These are phyloP conservation scores for Ambrosia hybrid DNA, from an alignment of 140 eudicot species.

Conservation along the genomic window DNA sequence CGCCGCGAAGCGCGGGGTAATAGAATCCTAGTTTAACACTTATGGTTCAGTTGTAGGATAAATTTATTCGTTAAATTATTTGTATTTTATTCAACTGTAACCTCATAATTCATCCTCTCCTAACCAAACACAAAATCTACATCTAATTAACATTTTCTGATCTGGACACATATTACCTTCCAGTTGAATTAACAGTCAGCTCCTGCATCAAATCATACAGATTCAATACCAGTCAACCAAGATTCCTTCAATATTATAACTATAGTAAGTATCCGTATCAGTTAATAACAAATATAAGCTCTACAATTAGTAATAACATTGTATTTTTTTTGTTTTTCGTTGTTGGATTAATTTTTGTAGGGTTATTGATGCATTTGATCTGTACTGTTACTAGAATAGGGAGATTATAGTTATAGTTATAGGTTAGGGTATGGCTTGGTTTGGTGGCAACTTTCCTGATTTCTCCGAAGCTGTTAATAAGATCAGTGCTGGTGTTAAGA, in stretches of 20 bases:
- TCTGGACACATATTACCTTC: slow-evolving; percentile 3
- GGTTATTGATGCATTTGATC: slow-evolving; percentile 27
- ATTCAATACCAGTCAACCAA: slow-evolving; percentile 24
- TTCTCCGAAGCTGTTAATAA: slow-evolving; percentile 90
- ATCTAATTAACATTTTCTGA: too few species aligned
- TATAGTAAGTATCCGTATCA: slow-evolving; percentile 21
- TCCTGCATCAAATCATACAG: slow-evolving; percentile 21
- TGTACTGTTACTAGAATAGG: not conserved
- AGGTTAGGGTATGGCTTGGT: slow-evolving; percentile 74
- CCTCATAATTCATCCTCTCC: too few species aligned
- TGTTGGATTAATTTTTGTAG: slow-evolving; percentile 15
- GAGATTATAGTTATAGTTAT: slow-evolving; percentile 3
- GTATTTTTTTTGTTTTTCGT: not conserved
- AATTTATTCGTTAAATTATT: too few species aligned
- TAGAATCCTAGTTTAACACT: too few species aligned
- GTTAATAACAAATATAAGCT: not conserved
- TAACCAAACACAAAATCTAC: too few species aligned
- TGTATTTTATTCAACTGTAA: too few species aligned
- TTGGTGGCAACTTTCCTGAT: slow-evolving; percentile 90
- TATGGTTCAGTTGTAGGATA: too few species aligned
- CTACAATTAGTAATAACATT: not conserved
- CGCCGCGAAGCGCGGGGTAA: too few species aligned
- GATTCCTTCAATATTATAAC: not conserved
- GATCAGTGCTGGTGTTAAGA: slow-evolving; percentile 87
- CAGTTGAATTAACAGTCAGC: too few species aligned